phyloP scores from a whole-genome alignment of 805 yeast species.

The Zygotorulaspora sp. region DNA sequence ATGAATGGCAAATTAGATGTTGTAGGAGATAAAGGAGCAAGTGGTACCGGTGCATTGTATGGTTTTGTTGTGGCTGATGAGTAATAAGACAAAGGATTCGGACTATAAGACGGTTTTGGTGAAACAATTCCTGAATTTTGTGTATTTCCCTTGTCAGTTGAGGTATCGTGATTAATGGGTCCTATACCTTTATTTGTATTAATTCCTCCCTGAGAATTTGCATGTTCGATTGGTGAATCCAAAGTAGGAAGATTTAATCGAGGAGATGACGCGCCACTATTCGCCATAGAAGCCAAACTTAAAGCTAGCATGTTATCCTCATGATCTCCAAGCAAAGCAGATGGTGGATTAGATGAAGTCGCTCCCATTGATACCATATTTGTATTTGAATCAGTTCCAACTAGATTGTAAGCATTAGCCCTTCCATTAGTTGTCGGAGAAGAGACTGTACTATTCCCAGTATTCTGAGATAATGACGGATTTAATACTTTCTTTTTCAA shows the following conservation, averaged over 20 bases:
- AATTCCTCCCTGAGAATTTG: conserved; percentile 6
- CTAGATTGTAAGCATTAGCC: not conserved
- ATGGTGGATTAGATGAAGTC: conserved; percentile 16
- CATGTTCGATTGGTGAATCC: conserved; percentile 25
- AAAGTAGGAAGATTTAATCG: conserved; percentile 29
- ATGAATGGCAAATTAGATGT: conserved; percentile 29
- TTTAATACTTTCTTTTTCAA: conserved; percentile 22
- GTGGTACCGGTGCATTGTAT: conserved; percentile 10
- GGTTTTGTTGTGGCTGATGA: conserved; percentile 9
- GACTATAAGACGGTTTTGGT: conserved; percentile 25
- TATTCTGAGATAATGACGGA: conserved; percentile 7
- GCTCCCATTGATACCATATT: conserved; percentile 13
- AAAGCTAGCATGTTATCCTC: conserved; percentile 36
- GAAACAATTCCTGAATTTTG: conserved; percentile 19
- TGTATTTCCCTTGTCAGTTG: conserved; percentile 8
- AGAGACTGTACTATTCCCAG: conserved; percentile 5
- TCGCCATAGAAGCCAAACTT: conserved; percentile 36
- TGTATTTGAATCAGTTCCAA: conserved; percentile 5
- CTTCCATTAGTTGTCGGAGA: conserved; percentile 9
- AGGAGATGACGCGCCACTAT: conserved; percentile 35
- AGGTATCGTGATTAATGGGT: conserved; percentile 2
- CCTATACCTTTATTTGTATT: conserved; percentile 1
- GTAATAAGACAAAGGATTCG: conserved; percentile 23
- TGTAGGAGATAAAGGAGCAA: conserved; percentile 18
- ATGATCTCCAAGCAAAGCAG: conserved; percentile 29